These are phyloP conservation scores for Daedaleopsis nitida DNA, from an alignment of 768 basidiomycete genomes.

Conservation along the genomic window DNA sequence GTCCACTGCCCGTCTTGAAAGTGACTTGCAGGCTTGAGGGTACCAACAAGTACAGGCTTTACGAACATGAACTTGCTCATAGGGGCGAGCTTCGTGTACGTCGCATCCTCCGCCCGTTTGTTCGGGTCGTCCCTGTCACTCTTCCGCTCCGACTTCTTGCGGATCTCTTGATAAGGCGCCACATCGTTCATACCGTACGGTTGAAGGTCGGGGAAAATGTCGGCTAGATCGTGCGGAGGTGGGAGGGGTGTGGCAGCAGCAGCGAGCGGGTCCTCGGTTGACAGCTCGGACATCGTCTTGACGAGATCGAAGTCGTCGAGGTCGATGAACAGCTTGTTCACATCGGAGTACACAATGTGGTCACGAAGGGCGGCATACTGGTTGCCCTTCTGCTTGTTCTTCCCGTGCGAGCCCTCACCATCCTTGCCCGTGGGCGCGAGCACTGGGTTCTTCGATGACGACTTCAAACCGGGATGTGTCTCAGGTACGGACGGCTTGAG, in stretches of 20 bases:
- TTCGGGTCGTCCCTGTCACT: constrained; percentile 69
- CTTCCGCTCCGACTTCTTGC: constrained; percentile 56
- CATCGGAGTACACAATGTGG: constrained; percentile 48
- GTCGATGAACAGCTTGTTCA: constrained; percentile 54
- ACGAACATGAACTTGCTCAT: constrained; percentile 76
- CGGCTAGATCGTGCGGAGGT: constrained; percentile 51
- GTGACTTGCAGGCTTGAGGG: constrained; percentile 79
- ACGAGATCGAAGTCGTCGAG: constrained; percentile 46
- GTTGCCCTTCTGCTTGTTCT: constrained; percentile 44
- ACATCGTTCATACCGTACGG: constrained; percentile 58
- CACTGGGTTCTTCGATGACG: constrained; percentile 57
- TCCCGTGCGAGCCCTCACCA: constrained; percentile 28
- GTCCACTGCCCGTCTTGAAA: constrained; percentile 68
- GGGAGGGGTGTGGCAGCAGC: constrained; percentile 25
- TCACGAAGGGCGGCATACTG: constrained; percentile 62
- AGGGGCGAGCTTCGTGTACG: constrained; percentile 74
- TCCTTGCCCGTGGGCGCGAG: constrained; percentile 7
- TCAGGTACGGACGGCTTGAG: constrained; percentile 15
- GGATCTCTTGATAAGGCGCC: constrained; percentile 38
- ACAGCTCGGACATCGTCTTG: constrained; percentile 27
- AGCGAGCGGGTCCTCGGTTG: constrained; percentile 28
- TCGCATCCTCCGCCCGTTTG: constrained; percentile 78
- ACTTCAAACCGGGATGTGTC: constrained; percentile 49
- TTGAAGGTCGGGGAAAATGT: constrained; percentile 85
- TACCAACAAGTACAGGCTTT: constrained; percentile 83